A percentile compares a stretch with the other conserved stretches of the same genome.
These are phyloP conservation scores for Novymonas esmeraldas DNA, from an alignment of 208 protist species.

Conservation along the genomic window DNA sequence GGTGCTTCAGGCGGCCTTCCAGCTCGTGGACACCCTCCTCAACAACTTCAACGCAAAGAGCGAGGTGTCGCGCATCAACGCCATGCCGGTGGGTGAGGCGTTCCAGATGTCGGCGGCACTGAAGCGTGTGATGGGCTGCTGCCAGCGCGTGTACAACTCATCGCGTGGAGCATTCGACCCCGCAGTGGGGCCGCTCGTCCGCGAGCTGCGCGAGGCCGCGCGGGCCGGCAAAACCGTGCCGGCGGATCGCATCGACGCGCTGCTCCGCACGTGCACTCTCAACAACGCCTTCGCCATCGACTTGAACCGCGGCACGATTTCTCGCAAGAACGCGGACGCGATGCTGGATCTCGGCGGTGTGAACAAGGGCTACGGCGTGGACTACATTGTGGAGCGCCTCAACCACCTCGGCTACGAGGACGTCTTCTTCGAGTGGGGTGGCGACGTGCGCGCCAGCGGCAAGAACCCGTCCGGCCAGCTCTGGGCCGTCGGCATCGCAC, in stretches of 20 bases:
- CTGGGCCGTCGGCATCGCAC: constrained; percentile 62
- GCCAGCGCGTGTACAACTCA: constrained; percentile 48
- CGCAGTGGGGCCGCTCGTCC: constrained; percentile 37
- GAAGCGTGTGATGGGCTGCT: constrained; percentile 53
- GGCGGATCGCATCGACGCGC: constrained; percentile 26
- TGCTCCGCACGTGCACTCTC: constrained; percentile 41
- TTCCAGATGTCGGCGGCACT: constrained; percentile 67
- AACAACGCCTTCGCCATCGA: constrained; percentile 55
- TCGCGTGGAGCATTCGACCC: constrained; percentile 62
- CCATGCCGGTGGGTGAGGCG: constrained; percentile 39
- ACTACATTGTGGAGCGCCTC: constrained; percentile 59
- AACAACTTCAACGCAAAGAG: constrained; percentile 72
- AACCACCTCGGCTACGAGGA: constrained; percentile 40
- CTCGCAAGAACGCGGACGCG: constrained; percentile 47
- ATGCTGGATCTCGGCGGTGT: constrained; percentile 62
- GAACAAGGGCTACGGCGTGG: constrained; percentile 68
- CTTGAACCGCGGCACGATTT: constrained; percentile 45
- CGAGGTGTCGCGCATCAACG: constrained; percentile 58
- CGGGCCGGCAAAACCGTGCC: constrained; percentile 31
- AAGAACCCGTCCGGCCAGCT: constrained; percentile 34
- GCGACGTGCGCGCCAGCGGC: constrained; percentile 54
- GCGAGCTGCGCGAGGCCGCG: constrained; percentile 34
- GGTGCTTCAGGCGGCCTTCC: constrained; percentile 50
- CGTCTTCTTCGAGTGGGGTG: constrained; percentile 73
- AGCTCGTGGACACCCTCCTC: constrained; percentile 62